Percentiles rank a stretch among this genome's conserved stretches.
Conservation (phyloP, 2,329 filamentous ascomycete species). For the Fusarium tupiense region DNA sequence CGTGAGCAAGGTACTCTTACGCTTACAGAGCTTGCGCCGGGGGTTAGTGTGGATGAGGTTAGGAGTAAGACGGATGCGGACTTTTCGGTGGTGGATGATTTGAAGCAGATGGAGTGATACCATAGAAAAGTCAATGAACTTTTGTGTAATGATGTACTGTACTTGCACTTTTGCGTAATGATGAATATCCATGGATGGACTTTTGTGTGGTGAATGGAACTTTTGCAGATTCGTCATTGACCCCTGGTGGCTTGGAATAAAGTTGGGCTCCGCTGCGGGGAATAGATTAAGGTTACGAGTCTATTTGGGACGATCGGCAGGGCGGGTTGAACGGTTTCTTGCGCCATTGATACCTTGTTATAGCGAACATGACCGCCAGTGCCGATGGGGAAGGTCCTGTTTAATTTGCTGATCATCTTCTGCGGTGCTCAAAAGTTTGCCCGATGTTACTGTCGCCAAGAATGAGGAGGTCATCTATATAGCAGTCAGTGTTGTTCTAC, state of each 20-base stretch:
- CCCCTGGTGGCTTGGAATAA: not conserved
- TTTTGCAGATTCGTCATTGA: constrained; percentile 27
- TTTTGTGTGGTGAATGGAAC: constrained; percentile 7
- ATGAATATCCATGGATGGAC: not conserved
- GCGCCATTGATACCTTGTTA: constrained; percentile 3
- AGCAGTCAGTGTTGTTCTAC: not conserved
- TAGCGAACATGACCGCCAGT: constrained; percentile 14
- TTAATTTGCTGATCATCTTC: constrained; percentile 14
- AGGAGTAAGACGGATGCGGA: constrained; percentile 75
- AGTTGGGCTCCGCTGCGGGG: constrained; percentile 1
- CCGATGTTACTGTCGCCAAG: not conserved
- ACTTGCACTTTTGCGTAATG: not conserved
- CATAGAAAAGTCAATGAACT: not conserved
- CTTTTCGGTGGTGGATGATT: constrained; percentile 68
- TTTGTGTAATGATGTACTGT: not conserved
- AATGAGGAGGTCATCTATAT: not conserved
- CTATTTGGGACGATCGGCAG: constrained; percentile 27
- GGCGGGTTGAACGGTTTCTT: not conserved
- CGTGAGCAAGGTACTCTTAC: constrained; percentile 69
- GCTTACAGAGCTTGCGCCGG: constrained; percentile 76
- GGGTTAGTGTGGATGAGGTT: constrained; percentile 74
- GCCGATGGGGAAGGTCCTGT: constrained; percentile 28
- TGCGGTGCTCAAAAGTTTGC: constrained; percentile 13
- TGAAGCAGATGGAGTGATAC: constrained; percentile 58
- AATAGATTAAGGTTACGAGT: constrained; percentile 33